A percentile compares a stretch with the other conserved stretches of the same genome.
phyloP scores from a whole-genome alignment of 345 rosid species.

The Euphorbia tirucalli region DNA sequence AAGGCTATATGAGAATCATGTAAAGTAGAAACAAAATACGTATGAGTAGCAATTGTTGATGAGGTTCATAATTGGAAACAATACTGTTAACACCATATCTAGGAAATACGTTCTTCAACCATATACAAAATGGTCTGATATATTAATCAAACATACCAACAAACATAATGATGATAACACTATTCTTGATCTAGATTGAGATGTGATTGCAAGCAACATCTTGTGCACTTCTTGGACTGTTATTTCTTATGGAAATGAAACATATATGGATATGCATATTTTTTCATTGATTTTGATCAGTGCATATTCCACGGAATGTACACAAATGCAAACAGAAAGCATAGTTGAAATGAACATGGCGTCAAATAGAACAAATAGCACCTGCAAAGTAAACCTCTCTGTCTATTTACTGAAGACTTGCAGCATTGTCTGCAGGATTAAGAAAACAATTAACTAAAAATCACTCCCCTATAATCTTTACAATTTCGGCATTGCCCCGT shows the following conservation, averaged over 20 bases:
- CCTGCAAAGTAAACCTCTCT: not conserved
- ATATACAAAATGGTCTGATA: no score
- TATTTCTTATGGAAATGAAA: no score
- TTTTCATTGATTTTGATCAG: not conserved
- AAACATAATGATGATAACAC: not conserved
- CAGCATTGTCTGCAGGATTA: not conserved
- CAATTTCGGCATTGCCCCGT: not conserved
- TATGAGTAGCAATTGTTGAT: no score
- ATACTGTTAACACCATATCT: no score
- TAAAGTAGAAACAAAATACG: no score
- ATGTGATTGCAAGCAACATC: not conserved
- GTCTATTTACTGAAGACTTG: not conserved
- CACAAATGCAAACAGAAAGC: not conserved
- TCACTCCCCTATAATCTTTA: conserved; percentile 6
- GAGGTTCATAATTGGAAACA: no score
- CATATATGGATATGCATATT: not conserved
- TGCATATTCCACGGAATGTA: not conserved
- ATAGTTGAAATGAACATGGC: not conserved
- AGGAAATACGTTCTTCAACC: no score
- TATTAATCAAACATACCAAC: no score
- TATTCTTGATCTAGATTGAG: not conserved
- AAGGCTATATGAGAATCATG: no score
- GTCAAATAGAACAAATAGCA: not conserved
- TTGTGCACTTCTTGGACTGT: not conserved
- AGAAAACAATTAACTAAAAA: conserved; percentile 23